Conservation (phyloP, 441 rosid genomes). For the Arabidopsis lyrata region DNA sequence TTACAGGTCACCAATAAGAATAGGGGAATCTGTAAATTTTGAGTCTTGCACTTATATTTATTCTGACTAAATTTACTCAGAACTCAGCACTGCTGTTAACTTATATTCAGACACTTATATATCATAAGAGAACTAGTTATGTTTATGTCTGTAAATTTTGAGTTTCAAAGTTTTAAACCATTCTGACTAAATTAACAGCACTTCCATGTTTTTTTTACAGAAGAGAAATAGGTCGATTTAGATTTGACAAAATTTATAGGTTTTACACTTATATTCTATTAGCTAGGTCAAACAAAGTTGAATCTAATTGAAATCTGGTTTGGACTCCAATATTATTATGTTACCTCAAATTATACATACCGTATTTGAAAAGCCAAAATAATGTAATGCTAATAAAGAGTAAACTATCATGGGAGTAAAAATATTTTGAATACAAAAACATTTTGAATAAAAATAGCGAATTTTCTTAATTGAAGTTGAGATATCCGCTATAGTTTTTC, state of each 20-base stretch:
- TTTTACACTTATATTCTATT: neutral
- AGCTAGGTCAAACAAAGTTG: slow-evolving; percentile 1
- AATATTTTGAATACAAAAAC: neutral
- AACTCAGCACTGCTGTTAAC: too few species aligned
- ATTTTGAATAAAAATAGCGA: neutral
- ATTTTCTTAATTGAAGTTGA: neutral
- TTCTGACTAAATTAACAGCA: neutral
- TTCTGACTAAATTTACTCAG: too few species aligned
- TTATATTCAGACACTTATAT: too few species aligned
- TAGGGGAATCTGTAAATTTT: too few species aligned
- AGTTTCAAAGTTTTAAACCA: neutral
- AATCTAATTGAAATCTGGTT: neutral
- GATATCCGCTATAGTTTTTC: slow-evolving; percentile 15
- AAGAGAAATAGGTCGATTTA: too few species aligned
- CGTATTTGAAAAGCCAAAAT: neutral
- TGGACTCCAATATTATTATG: neutral
- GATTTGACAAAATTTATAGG: too few species aligned
- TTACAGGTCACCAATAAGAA: too few species aligned
- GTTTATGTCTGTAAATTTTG: too few species aligned
- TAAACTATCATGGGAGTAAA: neutral
- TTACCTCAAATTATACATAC: neutral
- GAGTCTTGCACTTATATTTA: too few species aligned
- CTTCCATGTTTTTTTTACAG: neutral
- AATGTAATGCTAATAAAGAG: slow-evolving; percentile 8
- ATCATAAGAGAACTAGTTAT: too few species aligned